phyloP scores from a whole-genome alignment of 2,329 filamentous ascomycete genomes.

The Coniochaeta hoffmannii region DNA sequence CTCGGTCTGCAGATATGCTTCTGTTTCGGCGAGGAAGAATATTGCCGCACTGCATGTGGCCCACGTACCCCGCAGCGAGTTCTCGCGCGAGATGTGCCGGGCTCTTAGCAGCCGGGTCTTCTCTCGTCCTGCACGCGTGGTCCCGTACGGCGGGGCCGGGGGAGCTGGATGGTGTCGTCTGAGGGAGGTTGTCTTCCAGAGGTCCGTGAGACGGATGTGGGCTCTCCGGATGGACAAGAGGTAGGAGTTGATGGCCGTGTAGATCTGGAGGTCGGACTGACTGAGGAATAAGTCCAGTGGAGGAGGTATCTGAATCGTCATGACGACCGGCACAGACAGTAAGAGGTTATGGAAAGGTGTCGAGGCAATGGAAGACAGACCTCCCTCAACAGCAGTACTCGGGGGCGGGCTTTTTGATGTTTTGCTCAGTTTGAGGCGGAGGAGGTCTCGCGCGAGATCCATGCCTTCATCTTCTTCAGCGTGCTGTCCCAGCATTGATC shows the following conservation, averaged over 20 bases:
- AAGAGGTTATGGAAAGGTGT: constrained; percentile 73
- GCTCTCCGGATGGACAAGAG: constrained; percentile 78
- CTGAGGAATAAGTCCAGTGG: constrained; percentile 86
- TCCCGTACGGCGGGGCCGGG: constrained; percentile 55
- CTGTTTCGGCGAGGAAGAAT: constrained; percentile 83
- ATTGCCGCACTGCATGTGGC: constrained; percentile 80
- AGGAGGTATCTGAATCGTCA: constrained; percentile 66
- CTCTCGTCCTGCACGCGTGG: constrained; percentile 50
- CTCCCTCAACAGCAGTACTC: constrained; percentile 20
- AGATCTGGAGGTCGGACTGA: constrained; percentile 65
- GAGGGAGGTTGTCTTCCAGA: constrained; percentile 80
- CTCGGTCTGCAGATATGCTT: constrained; percentile 84
- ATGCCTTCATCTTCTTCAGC: constrained; percentile 76
- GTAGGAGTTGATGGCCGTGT: constrained; percentile 82
- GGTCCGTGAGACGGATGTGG: constrained; percentile 72
- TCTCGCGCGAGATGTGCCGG: constrained; percentile 55
- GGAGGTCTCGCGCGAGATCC: constrained; percentile 71
- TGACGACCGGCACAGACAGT: constrained; percentile 65
- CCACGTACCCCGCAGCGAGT: constrained; percentile 76
- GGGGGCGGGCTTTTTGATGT: constrained; percentile 16
- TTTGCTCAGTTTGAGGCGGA: constrained; percentile 60
- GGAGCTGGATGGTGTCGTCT: constrained; percentile 71
- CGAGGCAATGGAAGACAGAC: constrained; percentile 28
- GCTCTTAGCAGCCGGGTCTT: constrained; percentile 55
- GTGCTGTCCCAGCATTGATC: constrained; percentile 61